These are phyloP conservation scores for Xylariales sp. DNA, from an alignment of 2,329 filamentous ascomycete genomes.

Conservation along the genomic window DNA sequence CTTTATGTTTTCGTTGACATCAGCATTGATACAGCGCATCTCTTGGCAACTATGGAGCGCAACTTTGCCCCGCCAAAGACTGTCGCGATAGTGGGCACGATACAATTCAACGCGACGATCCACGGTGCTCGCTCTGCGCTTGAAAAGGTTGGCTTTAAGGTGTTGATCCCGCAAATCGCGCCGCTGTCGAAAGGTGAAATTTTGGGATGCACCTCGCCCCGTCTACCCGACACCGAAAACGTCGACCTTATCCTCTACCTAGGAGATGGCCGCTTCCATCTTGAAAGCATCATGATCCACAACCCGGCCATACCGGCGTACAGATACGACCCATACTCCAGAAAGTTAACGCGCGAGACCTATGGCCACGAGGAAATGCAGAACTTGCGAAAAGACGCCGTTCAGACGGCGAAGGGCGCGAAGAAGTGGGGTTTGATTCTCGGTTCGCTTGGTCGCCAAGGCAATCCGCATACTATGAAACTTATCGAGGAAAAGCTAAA, in stretches of 20 bases:
- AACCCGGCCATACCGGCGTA: slow-evolving; percentile 93
- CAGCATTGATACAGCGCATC: slow-evolving; percentile 89
- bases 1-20: slow-evolving; percentile 99
- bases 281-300: slow-evolving; percentile 99
- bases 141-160: slow-evolving; percentile 84
- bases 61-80: slow-evolving; percentile 89
- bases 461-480: slow-evolving; percentile 91
- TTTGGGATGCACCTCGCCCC: slow-evolving; percentile 93
- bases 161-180: slow-evolving; percentile 91
- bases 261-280: slow-evolving; percentile 64
- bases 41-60: slow-evolving; percentile 85
- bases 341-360: slow-evolving; percentile 88
- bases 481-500: slow-evolving; percentile 84
- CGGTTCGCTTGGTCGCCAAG: slow-evolving; percentile 90
- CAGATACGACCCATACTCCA: slow-evolving; percentile 95
- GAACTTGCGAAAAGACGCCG: slow-evolving; percentile 79
- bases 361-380: slow-evolving; percentile 96
- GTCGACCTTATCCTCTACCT: slow-evolving; percentile 68
- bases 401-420: slow-evolving; percentile 78
- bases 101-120: slow-evolving; percentile 98
- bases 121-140: slow-evolving; percentile 84
- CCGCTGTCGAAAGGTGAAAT: slow-evolving; percentile 96
- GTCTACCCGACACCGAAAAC: slow-evolving; percentile 65
- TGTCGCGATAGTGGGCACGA: slow-evolving; percentile 93
- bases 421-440: slow-evolving; percentile 95